Evolutionary conservation across 2,329 filamentous ascomycete genomes (phyloP).

Genomic region (Chrysoporthe puriensis): DNA sequence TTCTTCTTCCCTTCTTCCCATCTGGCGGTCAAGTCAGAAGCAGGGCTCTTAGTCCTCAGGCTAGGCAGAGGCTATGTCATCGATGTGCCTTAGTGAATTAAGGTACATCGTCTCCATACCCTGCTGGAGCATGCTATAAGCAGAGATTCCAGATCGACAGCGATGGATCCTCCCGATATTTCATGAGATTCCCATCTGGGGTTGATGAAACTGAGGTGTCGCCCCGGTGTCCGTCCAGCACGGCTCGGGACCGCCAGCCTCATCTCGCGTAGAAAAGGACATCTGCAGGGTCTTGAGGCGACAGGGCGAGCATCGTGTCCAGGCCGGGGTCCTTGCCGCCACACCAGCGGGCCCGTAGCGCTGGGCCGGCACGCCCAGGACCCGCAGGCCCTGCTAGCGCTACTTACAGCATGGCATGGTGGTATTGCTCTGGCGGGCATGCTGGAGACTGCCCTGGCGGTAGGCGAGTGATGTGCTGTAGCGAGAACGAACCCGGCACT

Average conservation of each 20-base stretch:
- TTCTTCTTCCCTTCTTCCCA: not conserved
- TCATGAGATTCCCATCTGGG: not conserved
- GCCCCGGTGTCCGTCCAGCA: not conserved
- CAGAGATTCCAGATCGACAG: not conserved
- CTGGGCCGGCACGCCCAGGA: conserved; percentile 1
- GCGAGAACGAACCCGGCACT: not conserved
- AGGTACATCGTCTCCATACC: not conserved
- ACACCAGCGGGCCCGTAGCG: not conserved
- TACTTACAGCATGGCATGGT: no score
- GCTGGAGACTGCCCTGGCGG: no score
- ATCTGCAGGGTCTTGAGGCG: not conserved
- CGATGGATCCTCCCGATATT: not conserved
- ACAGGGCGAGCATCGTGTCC: not conserved
- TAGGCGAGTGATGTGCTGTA: no score
- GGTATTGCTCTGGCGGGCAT: no score
- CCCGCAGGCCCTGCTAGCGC: not conserved
- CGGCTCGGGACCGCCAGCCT: not conserved
- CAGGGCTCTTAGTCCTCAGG: not conserved
- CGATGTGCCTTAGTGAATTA: not conserved
- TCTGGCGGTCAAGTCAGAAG: not conserved
- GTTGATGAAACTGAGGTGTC: not conserved
- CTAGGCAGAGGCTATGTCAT: not conserved
- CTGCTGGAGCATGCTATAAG: not conserved
- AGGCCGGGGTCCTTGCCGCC: conserved; percentile 5
- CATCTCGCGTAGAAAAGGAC: conserved; percentile 1